phyloP scores from a whole-genome alignment of 805 yeast genomes.

The Suhomyces tanzawaensis region DNA sequence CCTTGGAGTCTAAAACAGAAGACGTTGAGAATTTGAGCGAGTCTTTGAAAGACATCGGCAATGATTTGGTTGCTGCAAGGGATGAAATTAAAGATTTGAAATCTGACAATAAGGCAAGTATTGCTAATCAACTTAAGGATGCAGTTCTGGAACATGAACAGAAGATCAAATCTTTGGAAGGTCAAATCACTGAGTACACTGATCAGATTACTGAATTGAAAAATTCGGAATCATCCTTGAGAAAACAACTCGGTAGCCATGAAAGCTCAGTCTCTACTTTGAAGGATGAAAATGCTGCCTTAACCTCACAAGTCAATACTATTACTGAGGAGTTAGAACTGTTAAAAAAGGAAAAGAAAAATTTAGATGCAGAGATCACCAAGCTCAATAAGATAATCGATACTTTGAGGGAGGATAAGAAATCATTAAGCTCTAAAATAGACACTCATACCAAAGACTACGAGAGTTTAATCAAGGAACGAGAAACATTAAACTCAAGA shows the following conservation, averaged over 20 bases:
- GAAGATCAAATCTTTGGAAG: slow-evolving; percentile 1
- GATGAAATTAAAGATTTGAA: slow-evolving; percentile 49
- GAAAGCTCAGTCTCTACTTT: not conserved
- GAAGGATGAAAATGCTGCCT: not conserved
- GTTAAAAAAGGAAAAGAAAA: slow-evolving; percentile 16
- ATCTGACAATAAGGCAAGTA: slow-evolving; percentile 10
- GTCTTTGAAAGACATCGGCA: slow-evolving; percentile 73
- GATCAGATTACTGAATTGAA: slow-evolving; percentile 5
- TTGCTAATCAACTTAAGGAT: not conserved
- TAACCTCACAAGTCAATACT: not conserved
- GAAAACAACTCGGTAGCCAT: not conserved
- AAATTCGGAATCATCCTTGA: slow-evolving; percentile 1
- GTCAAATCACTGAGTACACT: not conserved
- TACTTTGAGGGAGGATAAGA: not conserved
- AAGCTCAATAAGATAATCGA: not conserved
- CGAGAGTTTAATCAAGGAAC: slow-evolving; percentile 28
- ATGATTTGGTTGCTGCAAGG: slow-evolving; percentile 70
- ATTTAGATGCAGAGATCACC: slow-evolving; percentile 7
- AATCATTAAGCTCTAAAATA: not conserved
- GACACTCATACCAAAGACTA: slow-evolving; percentile 19
- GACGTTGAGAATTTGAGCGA: slow-evolving; percentile 73
- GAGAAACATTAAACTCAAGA: slow-evolving; percentile 35
- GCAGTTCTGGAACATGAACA: not conserved
- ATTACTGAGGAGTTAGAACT: slow-evolving; percentile 7
- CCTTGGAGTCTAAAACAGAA: slow-evolving; percentile 45